Evolutionary conservation across 164 flowering plant species (phyloP), one percentile per base, ranked within the genome.

Genomic region (Magnolia kwangsiensis): DNA sequence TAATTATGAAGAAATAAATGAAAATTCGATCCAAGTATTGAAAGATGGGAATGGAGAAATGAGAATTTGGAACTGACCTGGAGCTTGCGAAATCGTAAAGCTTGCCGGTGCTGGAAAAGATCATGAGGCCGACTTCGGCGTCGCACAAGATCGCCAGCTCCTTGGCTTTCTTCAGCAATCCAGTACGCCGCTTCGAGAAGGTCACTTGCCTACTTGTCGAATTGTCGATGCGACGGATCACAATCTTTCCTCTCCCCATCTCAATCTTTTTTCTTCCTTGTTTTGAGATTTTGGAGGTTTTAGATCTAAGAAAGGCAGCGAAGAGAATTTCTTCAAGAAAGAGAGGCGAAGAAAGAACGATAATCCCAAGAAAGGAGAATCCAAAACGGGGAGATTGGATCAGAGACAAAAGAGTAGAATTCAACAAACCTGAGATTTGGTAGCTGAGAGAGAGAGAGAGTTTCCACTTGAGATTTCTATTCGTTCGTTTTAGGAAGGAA

Each of bases 171-270:
- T 92, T 92, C 64, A 92, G 77, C 78, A 92, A 67, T 51, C 94
- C 97, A 63, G 83, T 89, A 74, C 97, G 83, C 74, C 97, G 63
- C 80, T 92, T 92, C 11, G 97, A 89, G 78, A 92, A 92, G 49
- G 97, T 90, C 72, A 92, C 94, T 82, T 92, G 97, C 81, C 97
- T 83, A 79, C 86, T 92, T 3, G 97, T 88, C 1, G 89, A 72
- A 75, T 92, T 88, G 74, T 89, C 97, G 81, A 90, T 92, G 84
- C 89, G 83, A 65, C 82, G 74, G 55, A 92, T 92, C 81, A 83
- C 92, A 55, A 89, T 92, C 89, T 92, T 92, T 69, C 97, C 94
- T 81, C 97, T 89, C 55, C 94, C 94, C 97, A 92, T 91, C 59
- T 51, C 21, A 19, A 24, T 31, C 76, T 69, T 49, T 77, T 77